phyloP scores from a whole-genome alignment of 805 yeast species.

The Metschnikowia amazonensis region DNA sequence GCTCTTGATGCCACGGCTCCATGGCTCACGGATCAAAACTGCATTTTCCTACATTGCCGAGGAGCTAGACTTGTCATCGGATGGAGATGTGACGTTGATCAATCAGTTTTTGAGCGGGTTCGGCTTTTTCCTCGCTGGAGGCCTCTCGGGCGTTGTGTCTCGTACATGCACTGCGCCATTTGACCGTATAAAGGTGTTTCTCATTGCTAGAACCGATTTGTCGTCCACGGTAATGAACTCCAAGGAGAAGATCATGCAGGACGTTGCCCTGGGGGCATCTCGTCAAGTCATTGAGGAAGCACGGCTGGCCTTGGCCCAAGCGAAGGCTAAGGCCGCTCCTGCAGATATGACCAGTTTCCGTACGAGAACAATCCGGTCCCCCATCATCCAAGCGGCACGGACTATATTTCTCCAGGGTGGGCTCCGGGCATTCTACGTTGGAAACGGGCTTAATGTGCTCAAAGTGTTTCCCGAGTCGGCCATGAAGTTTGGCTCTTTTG shows the following conservation, averaged over 20 bases:
- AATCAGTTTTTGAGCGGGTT: conserved; percentile 77
- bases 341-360: conserved; percentile 21
- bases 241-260: conserved; percentile 40
- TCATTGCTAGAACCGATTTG: conserved; percentile 86
- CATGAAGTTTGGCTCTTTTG: conserved; percentile 95
- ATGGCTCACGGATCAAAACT: conserved; percentile 73
- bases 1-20: conserved; percentile 73
- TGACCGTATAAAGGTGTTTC: conserved; percentile 88
- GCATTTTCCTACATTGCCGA: conserved; percentile 80
- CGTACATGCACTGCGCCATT: conserved; percentile 97
- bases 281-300: conserved; percentile 35
- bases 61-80: conserved; percentile 76
- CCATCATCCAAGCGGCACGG: conserved; percentile 74
- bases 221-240: conserved; percentile 65
- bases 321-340: conserved; percentile 35
- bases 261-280: conserved; percentile 34
- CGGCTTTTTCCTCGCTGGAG: conserved; percentile 93
- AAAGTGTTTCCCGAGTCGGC: conserved; percentile 97
- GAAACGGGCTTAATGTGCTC: conserved; percentile 88
- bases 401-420: conserved; percentile 89
- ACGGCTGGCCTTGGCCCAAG: conserved; percentile 25
- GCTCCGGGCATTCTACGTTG: conserved; percentile 81
- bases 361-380: conserved; percentile 56
- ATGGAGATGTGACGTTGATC: conserved; percentile 86
- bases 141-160: conserved; percentile 90